These are phyloP conservation scores for Ogataea salicorniae DNA, from an alignment of 805 yeast genomes.

Conservation along the genomic window DNA sequence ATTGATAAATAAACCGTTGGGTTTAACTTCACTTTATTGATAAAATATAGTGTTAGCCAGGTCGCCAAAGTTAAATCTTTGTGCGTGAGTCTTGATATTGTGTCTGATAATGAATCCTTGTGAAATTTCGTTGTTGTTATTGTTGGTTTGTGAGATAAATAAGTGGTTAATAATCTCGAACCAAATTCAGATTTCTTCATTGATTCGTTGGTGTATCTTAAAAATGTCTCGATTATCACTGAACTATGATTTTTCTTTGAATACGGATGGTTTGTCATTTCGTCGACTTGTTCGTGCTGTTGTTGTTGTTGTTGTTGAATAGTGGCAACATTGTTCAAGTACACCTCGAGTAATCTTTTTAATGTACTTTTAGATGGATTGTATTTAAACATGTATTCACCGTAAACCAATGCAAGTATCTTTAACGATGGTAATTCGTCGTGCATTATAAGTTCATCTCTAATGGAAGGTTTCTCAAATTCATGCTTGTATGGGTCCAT, in stretches of 20 bases:
- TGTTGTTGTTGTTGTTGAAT: slow-evolving; percentile 6
- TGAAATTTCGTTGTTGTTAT: slow-evolving; percentile 4
- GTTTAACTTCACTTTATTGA: slow-evolving; percentile 1
- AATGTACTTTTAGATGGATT: slow-evolving; percentile 6
- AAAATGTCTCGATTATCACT: slow-evolving; percentile 15
- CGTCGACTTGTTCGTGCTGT: not conserved
- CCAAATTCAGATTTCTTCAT: slow-evolving; percentile 11
- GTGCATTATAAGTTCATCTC: slow-evolving; percentile 9
- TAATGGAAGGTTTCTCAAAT: slow-evolving; percentile 9
- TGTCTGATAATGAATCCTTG: slow-evolving; percentile 3
- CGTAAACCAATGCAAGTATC: slow-evolving; percentile 5
- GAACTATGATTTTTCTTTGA: slow-evolving; percentile 11
- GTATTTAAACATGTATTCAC: not conserved
- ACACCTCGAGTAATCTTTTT: too few species aligned
- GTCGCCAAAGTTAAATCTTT: slow-evolving; percentile 9
- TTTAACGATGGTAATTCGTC: slow-evolving; percentile 5
- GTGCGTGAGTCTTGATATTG: slow-evolving; percentile 9
- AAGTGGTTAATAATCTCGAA: slow-evolving; percentile 4
- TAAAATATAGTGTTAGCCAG: slow-evolving; percentile 3
- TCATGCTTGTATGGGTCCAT: slow-evolving; percentile 5
- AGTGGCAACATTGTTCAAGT: slow-evolving; percentile 5
- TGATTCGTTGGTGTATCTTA: slow-evolving; percentile 7
- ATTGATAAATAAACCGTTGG: slow-evolving; percentile 13
- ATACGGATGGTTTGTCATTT: slow-evolving; percentile 15
- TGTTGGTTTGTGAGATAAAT: not conserved